Evolutionary conservation across 106 monocot species (phyloP).

Genomic region (Dendrobium huoshanense): DNA sequence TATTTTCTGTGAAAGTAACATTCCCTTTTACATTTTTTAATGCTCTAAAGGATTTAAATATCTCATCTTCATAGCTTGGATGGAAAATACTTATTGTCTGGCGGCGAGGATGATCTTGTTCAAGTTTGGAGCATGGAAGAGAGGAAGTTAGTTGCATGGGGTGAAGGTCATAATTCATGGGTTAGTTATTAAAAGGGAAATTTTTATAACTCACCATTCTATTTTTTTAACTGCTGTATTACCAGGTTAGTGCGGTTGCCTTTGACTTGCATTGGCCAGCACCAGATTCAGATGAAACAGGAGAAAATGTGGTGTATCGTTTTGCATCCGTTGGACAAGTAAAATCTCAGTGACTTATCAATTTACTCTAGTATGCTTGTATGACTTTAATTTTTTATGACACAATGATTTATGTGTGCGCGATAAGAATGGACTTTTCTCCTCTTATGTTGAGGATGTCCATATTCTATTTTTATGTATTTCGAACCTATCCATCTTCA

Average conservation of each 20-base stretch:
- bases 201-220: background rate
- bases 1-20: too few relatives aligned
- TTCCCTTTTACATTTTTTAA: too few relatives aligned
- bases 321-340: slow-evolving; percentile 98
- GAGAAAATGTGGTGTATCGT: slow-evolving; percentile 81
- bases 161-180: slow-evolving; percentile 98
- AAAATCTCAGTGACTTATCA: slow-evolving; percentile 1
- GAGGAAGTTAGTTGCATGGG: slow-evolving; percentile 89
- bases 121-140: slow-evolving; percentile 97
- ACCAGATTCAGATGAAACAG: slow-evolving; percentile 72
- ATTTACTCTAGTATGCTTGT: background rate
- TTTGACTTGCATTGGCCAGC: slow-evolving; percentile 89
- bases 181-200: slow-evolving; percentile 23
- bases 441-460: too few relatives aligned
- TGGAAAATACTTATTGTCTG: slow-evolving; percentile 89
- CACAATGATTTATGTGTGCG: too few relatives aligned
- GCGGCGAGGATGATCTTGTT: slow-evolving; percentile 96
- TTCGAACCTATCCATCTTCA: too few relatives aligned
- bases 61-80: slow-evolving; percentile 37
- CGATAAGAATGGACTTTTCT: too few relatives aligned
- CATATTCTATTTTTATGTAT: too few relatives aligned
- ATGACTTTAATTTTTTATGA: too few relatives aligned
- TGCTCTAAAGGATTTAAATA: too few relatives aligned
- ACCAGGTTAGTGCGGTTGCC: slow-evolving; percentile 93
- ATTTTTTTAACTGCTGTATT: slow-evolving; percentile 6